Evolutionary conservation across 139 green algal genomes (phyloP), one percentile per base, ranked within the genome.

Genomic region (Chlorella vulgaris): DNA sequence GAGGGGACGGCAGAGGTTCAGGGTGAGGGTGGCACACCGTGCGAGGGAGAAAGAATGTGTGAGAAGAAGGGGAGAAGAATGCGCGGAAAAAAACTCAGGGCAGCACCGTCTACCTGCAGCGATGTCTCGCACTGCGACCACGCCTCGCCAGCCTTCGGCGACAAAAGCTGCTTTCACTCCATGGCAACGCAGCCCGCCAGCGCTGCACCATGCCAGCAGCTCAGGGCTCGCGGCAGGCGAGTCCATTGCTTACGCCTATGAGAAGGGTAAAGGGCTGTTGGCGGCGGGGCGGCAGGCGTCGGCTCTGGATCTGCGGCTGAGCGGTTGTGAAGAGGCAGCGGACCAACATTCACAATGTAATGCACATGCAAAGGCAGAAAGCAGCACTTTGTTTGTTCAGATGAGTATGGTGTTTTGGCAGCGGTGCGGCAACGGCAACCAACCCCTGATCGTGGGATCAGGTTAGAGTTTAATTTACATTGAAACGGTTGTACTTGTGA

Each of bases 41-140:
- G 66, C 6, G 31, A 33, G 36, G 7, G n/a, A 19, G 7, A 8
- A 31, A 29, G 24, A 33, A n/a, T 13, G 10, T 33, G 5, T 10
- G 36, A 31, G 26, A 3, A 70, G 31, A 70, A n/a, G 42, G 10
- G 63, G 31, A 43, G 22, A 29, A 55, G 36, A 29, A 31, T 33
- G 5, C 31, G 36, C 36, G 33, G 66, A 53, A 19, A 4, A 24
- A 35, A 31, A 50, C 13, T 7, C 33, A 0, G 18, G 31, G 7
- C 5, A n/a, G 36, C 36, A 31, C 33, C 24, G 31, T 66, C 13
- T 31, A 86, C 84, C 84, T 26, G 80, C 33, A 28, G 51, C 24
- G 8, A 94, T 79, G 78, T 75, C n/a, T 1, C 77, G 35, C 1
- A 86, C 89, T 0, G 91, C 90, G 0, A 94, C 31, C 8, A 94